Conservation (phyloP, 2,329 filamentous ascomycete species). For the Trichoderma sp. region DNA sequence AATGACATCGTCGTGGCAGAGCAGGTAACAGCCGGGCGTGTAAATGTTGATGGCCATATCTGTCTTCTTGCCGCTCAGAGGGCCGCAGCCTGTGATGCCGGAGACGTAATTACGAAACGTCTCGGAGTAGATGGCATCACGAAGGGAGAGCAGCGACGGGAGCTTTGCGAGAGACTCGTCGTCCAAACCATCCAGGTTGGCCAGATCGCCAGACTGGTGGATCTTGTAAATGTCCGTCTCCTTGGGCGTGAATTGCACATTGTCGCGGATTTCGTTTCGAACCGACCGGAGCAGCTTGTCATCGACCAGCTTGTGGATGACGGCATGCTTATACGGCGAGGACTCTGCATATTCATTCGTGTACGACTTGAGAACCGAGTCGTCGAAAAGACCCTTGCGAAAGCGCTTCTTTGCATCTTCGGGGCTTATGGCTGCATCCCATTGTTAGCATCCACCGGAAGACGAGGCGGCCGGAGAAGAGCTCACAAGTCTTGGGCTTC, state of each 20-base stretch:
- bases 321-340: conserved; percentile 82
- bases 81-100: conserved; percentile 78
- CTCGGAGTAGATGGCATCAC: conserved; percentile 89
- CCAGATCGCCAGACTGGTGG: conserved; percentile 95
- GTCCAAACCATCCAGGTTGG: conserved; percentile 92
- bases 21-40: conserved; percentile 88
- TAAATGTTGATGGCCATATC: conserved; percentile 99
- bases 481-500: conserved; percentile 50
- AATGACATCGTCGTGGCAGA: conserved; percentile 98
- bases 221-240: conserved; percentile 99
- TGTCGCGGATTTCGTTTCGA: conserved; percentile 81
- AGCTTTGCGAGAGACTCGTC: conserved; percentile 80
- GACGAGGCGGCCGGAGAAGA: background rate
- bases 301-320: conserved; percentile 78
- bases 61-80: conserved; percentile 87
- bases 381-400: conserved; percentile 62
- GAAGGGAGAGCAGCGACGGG: conserved; percentile 84
- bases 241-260: conserved; percentile 94
- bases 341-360: conserved; percentile 61
- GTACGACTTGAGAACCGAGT: conserved; percentile 56
- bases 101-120: conserved; percentile 87
- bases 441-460: conserved; percentile 19
- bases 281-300: conserved; percentile 79
- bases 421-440: conserved; percentile 43
- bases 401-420: conserved; percentile 58